These are phyloP conservation scores for Verticillium alfalfae DNA, from an alignment of 2,329 filamentous ascomycete genomes.

Conservation along the genomic window DNA sequence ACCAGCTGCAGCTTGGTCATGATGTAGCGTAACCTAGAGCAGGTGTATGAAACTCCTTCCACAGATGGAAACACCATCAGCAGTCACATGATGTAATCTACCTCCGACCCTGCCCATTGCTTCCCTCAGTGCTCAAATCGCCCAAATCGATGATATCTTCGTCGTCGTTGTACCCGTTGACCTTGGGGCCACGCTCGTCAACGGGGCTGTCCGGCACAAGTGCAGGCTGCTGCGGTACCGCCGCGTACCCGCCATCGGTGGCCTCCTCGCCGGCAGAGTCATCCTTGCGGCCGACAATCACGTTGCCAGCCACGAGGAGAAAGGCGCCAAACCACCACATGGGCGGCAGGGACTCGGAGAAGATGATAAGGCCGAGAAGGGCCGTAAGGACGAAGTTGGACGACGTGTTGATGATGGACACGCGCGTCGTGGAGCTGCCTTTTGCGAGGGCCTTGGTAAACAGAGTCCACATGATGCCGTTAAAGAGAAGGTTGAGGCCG, in stretches of 20 bases:
- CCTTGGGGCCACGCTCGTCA: not conserved
- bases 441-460: constrained; percentile 74
- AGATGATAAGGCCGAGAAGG: constrained; percentile 63
- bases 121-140: constrained; percentile 4
- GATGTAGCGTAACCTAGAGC: too few relatives aligned
- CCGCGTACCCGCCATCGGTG: constrained; percentile 20
- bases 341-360: constrained; percentile 64
- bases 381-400: constrained; percentile 78
- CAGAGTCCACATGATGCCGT: constrained; percentile 77
- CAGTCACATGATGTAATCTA: not conserved
- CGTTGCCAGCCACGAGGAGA: constrained; percentile 68
- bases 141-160: constrained; percentile 29
- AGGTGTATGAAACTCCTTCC: not conserved
- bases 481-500: constrained; percentile 67
- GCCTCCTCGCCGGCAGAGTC: constrained; percentile 12
- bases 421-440: constrained; percentile 70
- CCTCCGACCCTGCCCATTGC: not conserved
- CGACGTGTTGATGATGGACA: constrained; percentile 77
- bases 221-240: constrained; percentile 17
- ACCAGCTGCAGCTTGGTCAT: too few relatives aligned
- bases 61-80: not conserved
- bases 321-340: constrained; percentile 74
- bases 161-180: constrained; percentile 14
- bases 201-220: constrained; percentile 1
- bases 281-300: constrained; percentile 69